Evolutionary conservation across 768 basidiomycete species (phyloP).

Genomic region (Lyophyllum semitale): DNA sequence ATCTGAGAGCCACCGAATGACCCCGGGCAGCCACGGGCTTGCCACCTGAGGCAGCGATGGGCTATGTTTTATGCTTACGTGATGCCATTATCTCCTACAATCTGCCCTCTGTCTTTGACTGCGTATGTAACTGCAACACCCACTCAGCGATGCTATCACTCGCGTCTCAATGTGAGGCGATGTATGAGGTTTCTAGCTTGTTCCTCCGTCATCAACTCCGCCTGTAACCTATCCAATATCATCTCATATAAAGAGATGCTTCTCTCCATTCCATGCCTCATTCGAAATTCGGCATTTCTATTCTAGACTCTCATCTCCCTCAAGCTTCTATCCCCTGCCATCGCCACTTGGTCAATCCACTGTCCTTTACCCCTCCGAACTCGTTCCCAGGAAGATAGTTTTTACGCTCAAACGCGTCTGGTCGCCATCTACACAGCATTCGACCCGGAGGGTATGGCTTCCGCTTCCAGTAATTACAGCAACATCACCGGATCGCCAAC

Average conservation of each 20-base stretch:
- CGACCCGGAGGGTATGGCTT: constrained; percentile 11
- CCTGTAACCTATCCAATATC: constrained; percentile 13
- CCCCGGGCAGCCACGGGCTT: neutral
- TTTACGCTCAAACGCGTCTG: neutral
- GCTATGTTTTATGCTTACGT: constrained; percentile 13
- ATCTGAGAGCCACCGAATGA: constrained; percentile 1
- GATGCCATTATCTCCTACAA: constrained; percentile 1
- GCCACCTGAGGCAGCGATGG: no score
- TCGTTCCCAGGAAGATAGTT: neutral
- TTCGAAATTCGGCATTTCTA: constrained; percentile 1
- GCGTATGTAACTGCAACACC: constrained; percentile 3
- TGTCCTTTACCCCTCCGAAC: neutral
- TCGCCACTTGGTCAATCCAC: neutral
- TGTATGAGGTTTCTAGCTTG: constrained; percentile 12
- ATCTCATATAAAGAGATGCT: constrained; percentile 13
- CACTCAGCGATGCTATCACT: constrained; percentile 14
- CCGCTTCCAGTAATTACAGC: constrained; percentile 8
- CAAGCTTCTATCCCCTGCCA: neutral
- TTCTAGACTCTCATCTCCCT: neutral
- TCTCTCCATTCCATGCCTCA: constrained; percentile 5
- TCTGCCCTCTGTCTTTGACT: neutral
- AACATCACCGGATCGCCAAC: constrained; percentile 13
- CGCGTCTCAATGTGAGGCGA: constrained; percentile 12
- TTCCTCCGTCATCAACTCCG: constrained; percentile 9
- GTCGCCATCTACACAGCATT: constrained; percentile 19